phyloP scores from a whole-genome alignment of 2,329 filamentous ascomycete genomes.

The Colletotrichum somersetense region DNA sequence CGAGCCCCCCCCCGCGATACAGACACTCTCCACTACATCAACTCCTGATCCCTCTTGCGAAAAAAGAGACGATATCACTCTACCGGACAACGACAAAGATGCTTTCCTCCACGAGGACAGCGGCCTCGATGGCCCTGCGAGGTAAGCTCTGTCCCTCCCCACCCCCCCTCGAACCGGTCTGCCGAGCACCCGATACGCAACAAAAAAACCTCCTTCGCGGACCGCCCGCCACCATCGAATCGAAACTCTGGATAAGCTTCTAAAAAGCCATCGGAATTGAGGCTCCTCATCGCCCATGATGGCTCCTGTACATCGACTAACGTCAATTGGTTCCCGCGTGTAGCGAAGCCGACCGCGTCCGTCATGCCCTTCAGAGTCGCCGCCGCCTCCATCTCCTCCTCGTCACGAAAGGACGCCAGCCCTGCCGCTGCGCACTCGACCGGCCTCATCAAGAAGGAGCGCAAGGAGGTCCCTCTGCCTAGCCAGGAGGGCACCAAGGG shows the following conservation, averaged over 20 bases:
- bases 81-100: slow-evolving; percentile 49
- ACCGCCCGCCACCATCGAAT: slow-evolving; percentile 16
- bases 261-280: not conserved
- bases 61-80: slow-evolving; percentile 9
- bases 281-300: not conserved
- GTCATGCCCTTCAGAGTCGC: slow-evolving; percentile 74
- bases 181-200: slow-evolving; percentile 12
- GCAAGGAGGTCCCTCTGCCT: slow-evolving; percentile 80
- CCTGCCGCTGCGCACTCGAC: slow-evolving; percentile 66
- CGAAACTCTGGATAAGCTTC: not conserved
- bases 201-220: slow-evolving; percentile 10
- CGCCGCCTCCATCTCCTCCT: slow-evolving; percentile 74
- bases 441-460: slow-evolving; percentile 65
- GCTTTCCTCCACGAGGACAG: slow-evolving; percentile 63
- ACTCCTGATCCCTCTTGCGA: not conserved
- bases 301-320: slow-evolving; percentile 44
- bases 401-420: slow-evolving; percentile 73
- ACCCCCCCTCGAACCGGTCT: slow-evolving; percentile 10
- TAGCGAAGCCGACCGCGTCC: slow-evolving; percentile 75
- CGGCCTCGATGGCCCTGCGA: slow-evolving; percentile 66
- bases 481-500: slow-evolving; percentile 86
- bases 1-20: slow-evolving; percentile 1
- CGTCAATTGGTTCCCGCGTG: slow-evolving; percentile 36
- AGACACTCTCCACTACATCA: slow-evolving; percentile 35
- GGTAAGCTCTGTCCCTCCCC: slow-evolving; percentile 53